Evolutionary conservation across 768 basidiomycete genomes (phyloP), one percentile per base, ranked within the genome.

Genomic region (Lactarius deliciosus): DNA sequence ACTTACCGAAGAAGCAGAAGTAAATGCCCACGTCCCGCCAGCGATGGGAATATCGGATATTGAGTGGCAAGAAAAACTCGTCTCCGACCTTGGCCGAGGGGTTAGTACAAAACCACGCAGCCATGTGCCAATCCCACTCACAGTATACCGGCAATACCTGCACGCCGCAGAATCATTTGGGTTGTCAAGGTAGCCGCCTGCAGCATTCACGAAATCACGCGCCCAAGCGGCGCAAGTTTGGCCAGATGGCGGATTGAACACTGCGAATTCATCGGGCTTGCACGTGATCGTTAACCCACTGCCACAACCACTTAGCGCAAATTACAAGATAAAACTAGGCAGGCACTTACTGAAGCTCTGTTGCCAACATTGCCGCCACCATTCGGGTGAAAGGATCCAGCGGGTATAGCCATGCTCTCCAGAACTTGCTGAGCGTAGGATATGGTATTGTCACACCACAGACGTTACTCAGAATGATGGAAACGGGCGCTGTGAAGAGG

Each of bases 381-480:
- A 85, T 81, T n/a, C 90, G 84, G 0, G 90, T 92, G 75, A 86
- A 91, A 0, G 92, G 91, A 50, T 80, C 79, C 3, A 90, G 75
- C 64, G 87, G 81, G 75, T 94, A 94, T n/a, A 94, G 75, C 91
- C 92, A 94, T 15, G 79, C 80, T 68, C 84, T 79, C 89, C 88
- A 92, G 81, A 92, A 92, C 34, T 74, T 74, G n/a, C 81, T 79
- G 75, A 93, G 77, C 2, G 81, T 80, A 0, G 87, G 84, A 65
- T 84, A 88, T 0, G 90, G 90, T 63, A 92, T 84, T 0, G 89
- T 89, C 13, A 93, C 90, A 74, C 93, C 92, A 71, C 90, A 91
- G 82, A 93, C 91, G 32, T 88, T 83, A 5, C 82, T 76, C 55
- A 92, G 83, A 53, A 89, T 78, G 36, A 88, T 75, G 28, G 81